Percentiles rank a stretch among this genome's conserved stretches.
phyloP scores from a whole-genome alignment of 805 yeast genomes.

The Hanseniaspora occidentalis region DNA sequence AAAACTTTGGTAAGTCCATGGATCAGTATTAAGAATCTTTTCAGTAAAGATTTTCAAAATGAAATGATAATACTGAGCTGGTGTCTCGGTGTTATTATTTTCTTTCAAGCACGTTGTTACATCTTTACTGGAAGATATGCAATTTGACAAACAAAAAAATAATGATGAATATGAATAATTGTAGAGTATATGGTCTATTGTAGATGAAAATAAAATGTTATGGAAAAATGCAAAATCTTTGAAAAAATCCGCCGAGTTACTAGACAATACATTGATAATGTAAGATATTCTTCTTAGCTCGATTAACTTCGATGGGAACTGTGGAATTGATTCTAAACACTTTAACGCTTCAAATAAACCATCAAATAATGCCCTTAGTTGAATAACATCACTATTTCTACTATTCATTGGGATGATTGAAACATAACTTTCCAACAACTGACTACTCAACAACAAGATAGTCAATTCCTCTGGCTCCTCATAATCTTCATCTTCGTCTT shows the following conservation, averaged over 20 bases:
- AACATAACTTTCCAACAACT: slow-evolving; percentile 12
- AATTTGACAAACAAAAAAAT: slow-evolving; percentile 15
- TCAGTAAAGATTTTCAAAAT: slow-evolving; percentile 8
- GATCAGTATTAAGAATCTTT: slow-evolving; percentile 12
- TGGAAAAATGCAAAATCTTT: background rate
- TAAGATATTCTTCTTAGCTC: slow-evolving; percentile 17
- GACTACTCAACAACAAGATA: slow-evolving; percentile 1
- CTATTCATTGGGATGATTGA: background rate
- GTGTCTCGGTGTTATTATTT: slow-evolving; percentile 1
- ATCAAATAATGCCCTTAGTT: background rate
- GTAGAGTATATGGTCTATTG: slow-evolving; percentile 1
- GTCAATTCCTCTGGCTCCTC: slow-evolving; percentile 14
- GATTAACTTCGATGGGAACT: slow-evolving; percentile 15
- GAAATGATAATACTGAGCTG: background rate
- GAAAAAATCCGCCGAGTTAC: background rate
- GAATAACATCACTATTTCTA: slow-evolving; percentile 1
- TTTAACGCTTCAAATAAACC: background rate
- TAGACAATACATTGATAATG: slow-evolving; percentile 2
- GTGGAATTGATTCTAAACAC: slow-evolving; percentile 2
- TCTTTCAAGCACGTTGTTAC: slow-evolving; percentile 3
- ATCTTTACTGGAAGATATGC: slow-evolving; percentile 13
- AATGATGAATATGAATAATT: slow-evolving; percentile 1
- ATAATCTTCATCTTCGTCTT: slow-evolving; percentile 12
- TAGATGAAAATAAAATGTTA: background rate
- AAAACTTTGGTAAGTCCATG: slow-evolving; percentile 22